Evolutionary conservation across 805 yeast species (phyloP).

Genomic region (Hanseniaspora meyeri): DNA sequence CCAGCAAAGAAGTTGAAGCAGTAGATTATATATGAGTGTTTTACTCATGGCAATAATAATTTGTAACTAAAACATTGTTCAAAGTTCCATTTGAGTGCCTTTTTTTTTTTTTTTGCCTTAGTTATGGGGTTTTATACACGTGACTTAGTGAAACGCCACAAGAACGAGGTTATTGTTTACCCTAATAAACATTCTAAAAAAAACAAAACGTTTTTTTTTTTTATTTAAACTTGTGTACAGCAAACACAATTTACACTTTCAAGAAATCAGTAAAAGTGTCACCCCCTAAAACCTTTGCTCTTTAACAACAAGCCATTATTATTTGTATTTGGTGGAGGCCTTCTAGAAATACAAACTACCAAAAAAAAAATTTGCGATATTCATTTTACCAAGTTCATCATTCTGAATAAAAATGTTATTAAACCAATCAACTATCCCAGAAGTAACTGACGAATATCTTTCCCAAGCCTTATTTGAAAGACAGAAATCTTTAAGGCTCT

Average conservation of each 20-base stretch:
- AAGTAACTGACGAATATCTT: constrained; percentile 46
- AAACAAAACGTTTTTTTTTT: too few species aligned
- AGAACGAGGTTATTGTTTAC: not conserved
- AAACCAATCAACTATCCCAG: constrained; percentile 54
- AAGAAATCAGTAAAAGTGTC: too few species aligned
- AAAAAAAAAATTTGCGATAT: too few species aligned
- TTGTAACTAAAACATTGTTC: too few species aligned
- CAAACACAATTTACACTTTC: not conserved
- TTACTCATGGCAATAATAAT: not conserved
- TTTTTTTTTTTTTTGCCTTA: not conserved
- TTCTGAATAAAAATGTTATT: constrained; percentile 21
- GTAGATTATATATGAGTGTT: not conserved
- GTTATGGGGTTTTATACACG: not conserved
- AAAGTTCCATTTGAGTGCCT: not conserved
- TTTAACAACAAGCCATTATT: too few species aligned
- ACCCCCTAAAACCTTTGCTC: too few species aligned
- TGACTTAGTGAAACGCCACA: not conserved
- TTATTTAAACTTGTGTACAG: not conserved
- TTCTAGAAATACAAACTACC: too few species aligned
- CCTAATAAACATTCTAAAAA: not conserved
- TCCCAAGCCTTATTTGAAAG: constrained; percentile 55
- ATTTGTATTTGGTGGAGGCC: too few species aligned
- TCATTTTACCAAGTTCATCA: too few species aligned
- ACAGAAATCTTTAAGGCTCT: constrained; percentile 32
- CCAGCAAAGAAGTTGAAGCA: not conserved